phyloP scores from a whole-genome alignment of 495 filamentous ascomycete species.

The Neurospora tetraspora region DNA sequence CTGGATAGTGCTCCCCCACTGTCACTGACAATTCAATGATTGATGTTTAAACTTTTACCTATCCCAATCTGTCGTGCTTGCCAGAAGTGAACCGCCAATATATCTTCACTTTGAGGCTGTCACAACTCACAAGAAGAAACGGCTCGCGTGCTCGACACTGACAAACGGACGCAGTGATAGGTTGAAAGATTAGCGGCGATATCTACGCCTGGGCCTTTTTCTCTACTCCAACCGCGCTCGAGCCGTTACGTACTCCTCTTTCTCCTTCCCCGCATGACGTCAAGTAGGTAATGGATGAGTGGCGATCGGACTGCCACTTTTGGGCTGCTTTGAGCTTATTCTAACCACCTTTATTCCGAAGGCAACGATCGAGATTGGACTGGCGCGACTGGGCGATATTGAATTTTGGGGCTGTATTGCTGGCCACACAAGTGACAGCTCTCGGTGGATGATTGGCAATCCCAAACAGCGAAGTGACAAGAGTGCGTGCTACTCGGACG shows the following conservation, averaged over 20 bases:
- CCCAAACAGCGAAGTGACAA: neutral
- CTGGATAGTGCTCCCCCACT: too few species aligned
- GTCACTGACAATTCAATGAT: neutral
- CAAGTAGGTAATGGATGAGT: neutral
- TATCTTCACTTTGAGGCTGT: neutral
- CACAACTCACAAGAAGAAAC: neutral
- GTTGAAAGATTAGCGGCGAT: neutral
- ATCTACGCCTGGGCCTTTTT: neutral
- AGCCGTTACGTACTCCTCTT: neutral
- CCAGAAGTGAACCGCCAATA: neutral
- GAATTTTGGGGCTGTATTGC: neutral
- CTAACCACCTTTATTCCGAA: neutral
- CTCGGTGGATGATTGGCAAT: neutral
- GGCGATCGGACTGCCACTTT: neutral
- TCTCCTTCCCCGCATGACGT: neutral
- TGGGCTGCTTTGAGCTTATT: neutral
- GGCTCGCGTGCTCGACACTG: neutral
- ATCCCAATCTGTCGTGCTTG: neutral
- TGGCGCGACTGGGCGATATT: neutral
- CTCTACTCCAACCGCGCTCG: neutral
- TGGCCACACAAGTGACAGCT: neutral
- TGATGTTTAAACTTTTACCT: neutral
- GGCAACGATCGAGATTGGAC: neutral
- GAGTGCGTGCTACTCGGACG: neutral
- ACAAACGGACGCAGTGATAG: neutral